Conservation (phyloP, 179 eudicot species). For the Heliamphora pulchella region DNA sequence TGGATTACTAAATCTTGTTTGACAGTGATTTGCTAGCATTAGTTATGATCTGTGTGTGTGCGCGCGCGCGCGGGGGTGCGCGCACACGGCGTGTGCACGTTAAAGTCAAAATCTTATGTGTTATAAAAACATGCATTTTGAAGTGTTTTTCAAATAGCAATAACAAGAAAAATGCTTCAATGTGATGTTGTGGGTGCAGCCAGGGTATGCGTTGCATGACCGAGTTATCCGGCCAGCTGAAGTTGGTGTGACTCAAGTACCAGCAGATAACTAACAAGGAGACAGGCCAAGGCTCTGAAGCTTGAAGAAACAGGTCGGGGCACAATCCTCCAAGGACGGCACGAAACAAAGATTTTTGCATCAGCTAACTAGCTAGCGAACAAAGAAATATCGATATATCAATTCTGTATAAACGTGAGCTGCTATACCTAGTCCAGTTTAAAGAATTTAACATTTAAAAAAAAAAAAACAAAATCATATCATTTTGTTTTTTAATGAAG, state of each 20-base stretch:
- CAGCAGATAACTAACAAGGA: conserved; percentile 26
- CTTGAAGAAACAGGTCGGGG: conserved; percentile 5
- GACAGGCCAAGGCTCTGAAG: conserved; percentile 20
- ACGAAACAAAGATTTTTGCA: too few relatives aligned
- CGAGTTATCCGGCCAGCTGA: conserved; percentile 92
- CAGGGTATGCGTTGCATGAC: conserved; percentile 73
- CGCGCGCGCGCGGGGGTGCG: too few relatives aligned
- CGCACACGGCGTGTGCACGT: too few relatives aligned
- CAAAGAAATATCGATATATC: too few relatives aligned
- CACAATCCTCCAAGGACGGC: not conserved
- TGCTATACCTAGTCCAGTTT: not conserved
- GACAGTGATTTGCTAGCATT: not conserved
- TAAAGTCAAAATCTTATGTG: not conserved
- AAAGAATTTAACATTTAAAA: not conserved
- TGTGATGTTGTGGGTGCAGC: conserved; percentile 32
- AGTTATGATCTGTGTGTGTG: too few relatives aligned
- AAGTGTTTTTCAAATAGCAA: not conserved
- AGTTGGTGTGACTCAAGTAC: conserved; percentile 75
- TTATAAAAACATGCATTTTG: not conserved
- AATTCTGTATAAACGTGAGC: not conserved
- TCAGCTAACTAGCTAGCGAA: too few relatives aligned
- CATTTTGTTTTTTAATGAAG: not conserved
- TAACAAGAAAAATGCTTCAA: not conserved
- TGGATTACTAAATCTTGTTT: not conserved
- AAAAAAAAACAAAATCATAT: too few relatives aligned